Evolutionary conservation across 1,139 yeast species (phyloP).

Genomic region (Kluyveromyces sp.): DNA sequence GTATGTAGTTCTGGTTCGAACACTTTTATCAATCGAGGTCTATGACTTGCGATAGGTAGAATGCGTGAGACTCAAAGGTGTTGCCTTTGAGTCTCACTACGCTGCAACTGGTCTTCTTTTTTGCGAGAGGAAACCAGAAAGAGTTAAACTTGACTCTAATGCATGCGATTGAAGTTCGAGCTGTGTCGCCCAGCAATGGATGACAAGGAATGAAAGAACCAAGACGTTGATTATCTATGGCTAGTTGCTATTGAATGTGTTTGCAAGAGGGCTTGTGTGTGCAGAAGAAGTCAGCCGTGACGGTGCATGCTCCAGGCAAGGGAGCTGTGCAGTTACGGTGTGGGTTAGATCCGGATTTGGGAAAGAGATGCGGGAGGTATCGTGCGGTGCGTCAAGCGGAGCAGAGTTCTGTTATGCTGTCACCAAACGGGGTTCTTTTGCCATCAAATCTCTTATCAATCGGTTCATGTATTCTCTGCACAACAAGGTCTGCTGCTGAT

Average conservation of each 20-base stretch:
- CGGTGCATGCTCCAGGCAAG: no score
- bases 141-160: not conserved
- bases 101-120: not conserved
- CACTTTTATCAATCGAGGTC: conserved; percentile 1
- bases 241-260: not conserved
- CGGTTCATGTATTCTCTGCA: no score
- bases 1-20: conserved; percentile 49
- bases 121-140: not conserved
- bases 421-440: no score
- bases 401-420: no score
- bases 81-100: not conserved
- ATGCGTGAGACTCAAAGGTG: not conserved
- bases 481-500: no score
- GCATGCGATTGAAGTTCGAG: not conserved
- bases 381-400: no score
- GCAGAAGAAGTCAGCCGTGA: not conserved
- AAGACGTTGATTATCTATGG: conserved; percentile 30
- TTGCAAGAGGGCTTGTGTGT: not conserved
- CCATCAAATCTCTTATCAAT: no score
- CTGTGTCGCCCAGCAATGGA: conserved; percentile 8
- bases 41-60: not conserved
- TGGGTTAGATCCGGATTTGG: no score
- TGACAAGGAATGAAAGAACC: conserved; percentile 37
- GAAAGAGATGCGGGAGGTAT: no score
- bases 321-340: no score